These are phyloP conservation scores for Mortierella sp. DNA, from an alignment of 371 early-diverging fungal genomes.

Conservation along the genomic window DNA sequence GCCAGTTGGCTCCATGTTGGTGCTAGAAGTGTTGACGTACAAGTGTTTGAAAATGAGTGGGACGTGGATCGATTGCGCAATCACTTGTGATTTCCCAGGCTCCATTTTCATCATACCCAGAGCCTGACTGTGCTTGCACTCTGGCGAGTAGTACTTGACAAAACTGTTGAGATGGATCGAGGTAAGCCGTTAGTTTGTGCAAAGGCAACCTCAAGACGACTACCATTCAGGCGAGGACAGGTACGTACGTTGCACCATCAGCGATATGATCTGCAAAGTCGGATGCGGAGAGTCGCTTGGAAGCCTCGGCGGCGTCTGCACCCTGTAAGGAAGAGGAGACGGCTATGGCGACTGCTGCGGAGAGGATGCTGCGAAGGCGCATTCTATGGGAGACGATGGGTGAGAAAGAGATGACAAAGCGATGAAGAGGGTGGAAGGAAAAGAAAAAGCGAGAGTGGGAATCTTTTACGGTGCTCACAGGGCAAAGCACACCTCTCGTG, in stretches of 20 bases:
- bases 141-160: constrained; percentile 52
- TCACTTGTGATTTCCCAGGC: no score
- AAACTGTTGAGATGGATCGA: constrained; percentile 14
- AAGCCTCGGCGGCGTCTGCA: constrained; percentile 20
- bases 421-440: constrained; percentile 4
- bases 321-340: constrained; percentile 20
- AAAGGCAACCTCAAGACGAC: no score
- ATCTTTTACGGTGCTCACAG: neutral
- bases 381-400: constrained; percentile 11
- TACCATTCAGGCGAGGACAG: neutral
- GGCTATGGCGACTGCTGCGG: constrained; percentile 40
- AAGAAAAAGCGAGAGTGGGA: neutral
- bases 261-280: constrained; percentile 27
- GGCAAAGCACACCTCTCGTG: no score
- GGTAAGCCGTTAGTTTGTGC: neutral
- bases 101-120: constrained; percentile 27
- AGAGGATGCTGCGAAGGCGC: constrained; percentile 44
- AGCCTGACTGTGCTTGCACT: constrained; percentile 37
- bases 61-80: neutral
- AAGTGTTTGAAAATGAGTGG: no score
- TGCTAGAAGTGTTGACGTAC: constrained; percentile 52
- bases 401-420: neutral
- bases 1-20: constrained; percentile 63
- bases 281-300: constrained; percentile 17
- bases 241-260: constrained; percentile 40